These are phyloP conservation scores for Boletus reticuloceps DNA, from an alignment of 768 basidiomycete genomes.

Conservation along the genomic window DNA sequence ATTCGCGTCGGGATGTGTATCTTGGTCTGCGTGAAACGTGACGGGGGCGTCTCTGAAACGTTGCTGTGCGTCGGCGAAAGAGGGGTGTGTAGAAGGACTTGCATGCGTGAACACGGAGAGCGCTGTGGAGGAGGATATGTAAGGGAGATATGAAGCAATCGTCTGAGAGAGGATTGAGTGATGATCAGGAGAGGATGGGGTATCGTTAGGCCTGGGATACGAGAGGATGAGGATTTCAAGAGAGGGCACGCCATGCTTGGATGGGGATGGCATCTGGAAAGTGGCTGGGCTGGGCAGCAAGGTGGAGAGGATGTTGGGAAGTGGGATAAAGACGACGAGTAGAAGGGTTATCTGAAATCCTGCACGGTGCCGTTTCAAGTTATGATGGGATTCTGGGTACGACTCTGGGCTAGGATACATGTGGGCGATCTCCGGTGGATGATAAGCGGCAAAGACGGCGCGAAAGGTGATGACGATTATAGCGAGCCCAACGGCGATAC, in stretches of 20 bases:
- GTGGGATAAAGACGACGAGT: slow-evolving; percentile 12
- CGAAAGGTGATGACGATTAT: slow-evolving; percentile 18
- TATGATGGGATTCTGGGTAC: background rate
- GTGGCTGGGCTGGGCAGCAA: background rate
- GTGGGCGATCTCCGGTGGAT: background rate
- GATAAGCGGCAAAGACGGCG: background rate
- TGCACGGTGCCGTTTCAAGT: slow-evolving; percentile 1
- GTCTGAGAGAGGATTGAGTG: slow-evolving; percentile 34
- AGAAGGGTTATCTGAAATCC: slow-evolving; percentile 21
- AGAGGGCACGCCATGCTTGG: slow-evolving; percentile 25
- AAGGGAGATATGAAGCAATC: slow-evolving; percentile 37
- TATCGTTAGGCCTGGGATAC: slow-evolving; percentile 38
- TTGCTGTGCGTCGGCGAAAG: slow-evolving; percentile 30
- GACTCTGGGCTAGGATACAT: background rate
- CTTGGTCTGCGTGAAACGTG: slow-evolving; percentile 28
- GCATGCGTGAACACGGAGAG: slow-evolving; percentile 43
- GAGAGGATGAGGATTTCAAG: slow-evolving; percentile 42
- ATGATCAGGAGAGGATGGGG: slow-evolving; percentile 12
- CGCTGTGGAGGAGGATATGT: slow-evolving; percentile 24
- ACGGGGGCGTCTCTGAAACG: slow-evolving; percentile 24
- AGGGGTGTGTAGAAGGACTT: slow-evolving; percentile 20
- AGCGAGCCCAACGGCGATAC: slow-evolving; percentile 26
- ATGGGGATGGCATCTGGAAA: slow-evolving; percentile 13
- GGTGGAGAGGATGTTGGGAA: slow-evolving; percentile 1
- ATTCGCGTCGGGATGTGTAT: slow-evolving; percentile 23